phyloP scores from a whole-genome alignment of 2,329 filamentous ascomycete genomes.

The Sporothrix globosa region DNA sequence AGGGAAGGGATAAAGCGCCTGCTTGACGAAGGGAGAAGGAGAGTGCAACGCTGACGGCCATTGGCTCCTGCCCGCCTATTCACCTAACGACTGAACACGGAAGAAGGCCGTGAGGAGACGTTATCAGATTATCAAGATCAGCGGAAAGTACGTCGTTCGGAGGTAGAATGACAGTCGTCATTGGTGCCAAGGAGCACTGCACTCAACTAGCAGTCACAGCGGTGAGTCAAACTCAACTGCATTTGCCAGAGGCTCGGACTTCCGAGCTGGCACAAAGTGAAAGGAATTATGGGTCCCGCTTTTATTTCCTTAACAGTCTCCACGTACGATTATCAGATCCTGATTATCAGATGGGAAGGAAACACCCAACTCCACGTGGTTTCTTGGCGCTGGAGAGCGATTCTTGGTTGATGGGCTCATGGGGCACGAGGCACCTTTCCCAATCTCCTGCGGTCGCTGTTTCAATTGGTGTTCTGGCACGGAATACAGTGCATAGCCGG shows the following conservation, averaged over 20 bases:
- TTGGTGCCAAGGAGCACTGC: neutral
- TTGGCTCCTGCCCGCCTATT: neutral
- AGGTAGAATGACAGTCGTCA: neutral
- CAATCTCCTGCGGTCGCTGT: neutral
- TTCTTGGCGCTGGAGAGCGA: slow-evolving; percentile 4
- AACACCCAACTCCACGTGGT: slow-evolving; percentile 11
- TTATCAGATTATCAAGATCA: slow-evolving; percentile 11
- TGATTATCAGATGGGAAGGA: slow-evolving; percentile 29
- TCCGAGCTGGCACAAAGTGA: slow-evolving; percentile 15
- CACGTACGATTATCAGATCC: slow-evolving; percentile 31
- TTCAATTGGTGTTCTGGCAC: neutral
- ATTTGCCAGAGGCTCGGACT: slow-evolving; percentile 1
- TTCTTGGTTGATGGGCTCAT: neutral
- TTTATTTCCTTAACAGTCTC: neutral
- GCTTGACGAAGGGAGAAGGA: slow-evolving; percentile 1
- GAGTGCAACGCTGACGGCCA: neutral
- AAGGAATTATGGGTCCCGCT: slow-evolving; percentile 9
- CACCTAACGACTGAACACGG: neutral
- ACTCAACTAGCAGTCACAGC: neutral
- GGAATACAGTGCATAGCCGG: no score
- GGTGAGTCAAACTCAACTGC: slow-evolving; percentile 1
- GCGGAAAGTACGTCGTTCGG: neutral
- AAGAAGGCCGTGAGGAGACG: neutral
- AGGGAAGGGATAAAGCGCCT: neutral
- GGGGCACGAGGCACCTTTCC: neutral